Conservation (phyloP, 495 filamentous ascomycete species). For the Talaromyces proteolyticus region DNA sequence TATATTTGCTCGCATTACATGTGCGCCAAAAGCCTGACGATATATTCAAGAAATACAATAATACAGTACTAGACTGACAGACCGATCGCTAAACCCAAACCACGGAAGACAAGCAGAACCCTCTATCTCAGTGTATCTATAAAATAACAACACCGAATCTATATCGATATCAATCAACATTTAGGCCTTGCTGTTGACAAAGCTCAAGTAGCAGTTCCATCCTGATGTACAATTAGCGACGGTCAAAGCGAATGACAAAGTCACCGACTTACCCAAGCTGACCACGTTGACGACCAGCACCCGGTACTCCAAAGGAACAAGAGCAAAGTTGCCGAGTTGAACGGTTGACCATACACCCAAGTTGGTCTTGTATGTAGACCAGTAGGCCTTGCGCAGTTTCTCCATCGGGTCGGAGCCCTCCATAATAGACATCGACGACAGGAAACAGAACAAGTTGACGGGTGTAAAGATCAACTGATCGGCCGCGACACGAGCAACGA, state of each 20-base stretch:
- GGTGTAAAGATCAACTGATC: constrained; percentile 90
- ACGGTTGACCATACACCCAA: constrained; percentile 91
- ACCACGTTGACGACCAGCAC: constrained; percentile 87
- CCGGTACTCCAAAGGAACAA: constrained; percentile 81
- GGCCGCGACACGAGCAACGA: constrained; percentile 69
- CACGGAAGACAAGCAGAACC: neutral
- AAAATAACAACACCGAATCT: neutral
- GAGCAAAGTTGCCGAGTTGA: constrained; percentile 84
- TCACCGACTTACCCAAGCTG: constrained; percentile 59
- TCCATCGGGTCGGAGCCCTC: constrained; percentile 68
- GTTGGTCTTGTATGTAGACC: constrained; percentile 69
- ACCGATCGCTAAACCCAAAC: neutral
- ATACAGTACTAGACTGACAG: neutral
- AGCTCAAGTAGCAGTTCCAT: constrained; percentile 96
- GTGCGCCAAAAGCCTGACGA: constrained; percentile 1
- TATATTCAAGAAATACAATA: neutral
- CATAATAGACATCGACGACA: constrained; percentile 80
- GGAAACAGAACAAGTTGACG: constrained; percentile 72
- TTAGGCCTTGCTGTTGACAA: constrained; percentile 58
- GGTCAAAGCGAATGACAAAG: too few relatives aligned
- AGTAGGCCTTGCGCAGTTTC: constrained; percentile 66
- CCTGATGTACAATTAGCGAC: constrained; percentile 55
- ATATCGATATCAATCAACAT: constrained; percentile 10
- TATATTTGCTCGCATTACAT: neutral
- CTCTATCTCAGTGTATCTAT: neutral